These are phyloP conservation scores for Biscutella laevigata DNA, from an alignment of 441 rosid species.

Conservation along the genomic window DNA sequence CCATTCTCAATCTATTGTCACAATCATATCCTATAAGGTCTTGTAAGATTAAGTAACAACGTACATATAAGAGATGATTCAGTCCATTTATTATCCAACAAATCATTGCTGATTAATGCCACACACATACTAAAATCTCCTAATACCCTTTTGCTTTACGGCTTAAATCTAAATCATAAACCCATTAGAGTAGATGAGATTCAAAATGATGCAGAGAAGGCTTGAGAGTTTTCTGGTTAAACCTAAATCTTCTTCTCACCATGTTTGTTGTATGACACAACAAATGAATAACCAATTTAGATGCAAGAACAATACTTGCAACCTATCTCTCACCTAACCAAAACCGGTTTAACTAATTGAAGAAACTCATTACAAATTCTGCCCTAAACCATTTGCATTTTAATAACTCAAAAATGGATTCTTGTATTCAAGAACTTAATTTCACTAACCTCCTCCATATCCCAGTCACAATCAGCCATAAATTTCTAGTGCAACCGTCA, in stretches of 20 bases:
- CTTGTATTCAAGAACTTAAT: constrained; percentile 43
- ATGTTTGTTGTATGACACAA: constrained; percentile 15
- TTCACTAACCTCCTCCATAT: constrained; percentile 39
- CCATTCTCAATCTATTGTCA: constrained; percentile 14
- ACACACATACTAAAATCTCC: background rate
- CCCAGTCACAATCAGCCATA: constrained; percentile 32
- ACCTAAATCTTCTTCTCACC: constrained; percentile 1
- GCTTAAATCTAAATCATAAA: constrained; percentile 3
- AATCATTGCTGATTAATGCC: constrained; percentile 11
- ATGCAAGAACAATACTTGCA: constrained; percentile 16
- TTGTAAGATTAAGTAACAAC: background rate
- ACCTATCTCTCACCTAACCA: constrained; percentile 25
- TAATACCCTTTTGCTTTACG: constrained; percentile 6
- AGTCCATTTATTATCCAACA: background rate
- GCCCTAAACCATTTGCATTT: background rate
- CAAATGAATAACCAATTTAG: background rate
- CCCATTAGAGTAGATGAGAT: background rate
- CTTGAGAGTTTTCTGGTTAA: too few species aligned
- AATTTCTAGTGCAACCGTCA: constrained; percentile 41
- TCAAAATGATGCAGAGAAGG: too few species aligned
- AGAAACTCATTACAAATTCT: constrained; percentile 11
- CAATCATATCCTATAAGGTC: constrained; percentile 13
- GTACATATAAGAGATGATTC: background rate
- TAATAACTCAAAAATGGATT: constrained; percentile 9
- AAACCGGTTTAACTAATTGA: constrained; percentile 17